Evolutionary conservation across 345 rosid genomes (phyloP).

Genomic region (Syzygium aqueum): DNA sequence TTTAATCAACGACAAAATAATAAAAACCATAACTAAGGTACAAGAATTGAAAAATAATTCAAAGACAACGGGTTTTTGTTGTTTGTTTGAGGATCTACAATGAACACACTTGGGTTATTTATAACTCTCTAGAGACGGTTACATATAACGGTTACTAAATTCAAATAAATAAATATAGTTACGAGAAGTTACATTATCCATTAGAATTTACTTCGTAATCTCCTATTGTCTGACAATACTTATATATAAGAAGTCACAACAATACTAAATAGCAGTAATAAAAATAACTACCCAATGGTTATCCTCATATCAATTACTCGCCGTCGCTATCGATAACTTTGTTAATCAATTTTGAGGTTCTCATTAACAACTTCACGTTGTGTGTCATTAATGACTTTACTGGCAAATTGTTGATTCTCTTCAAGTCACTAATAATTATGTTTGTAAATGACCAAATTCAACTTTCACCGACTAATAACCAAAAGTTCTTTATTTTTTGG

Average conservation of each 20-base stretch:
- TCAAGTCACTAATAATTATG: no score
- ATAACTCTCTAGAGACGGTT: not conserved
- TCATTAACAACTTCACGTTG: no score
- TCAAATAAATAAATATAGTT: not conserved
- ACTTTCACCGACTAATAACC: no score
- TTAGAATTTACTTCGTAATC: accelerated
- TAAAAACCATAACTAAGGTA: not conserved
- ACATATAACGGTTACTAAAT: not conserved
- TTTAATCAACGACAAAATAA: not conserved
- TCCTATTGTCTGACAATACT: not conserved
- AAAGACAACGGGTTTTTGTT: not conserved
- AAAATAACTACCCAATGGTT: no score
- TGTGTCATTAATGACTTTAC: no score
- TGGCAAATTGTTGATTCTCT: no score
- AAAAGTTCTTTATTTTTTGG: no score
- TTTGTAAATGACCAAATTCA: no score
- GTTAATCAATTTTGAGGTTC: no score
- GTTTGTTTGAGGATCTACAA: not conserved
- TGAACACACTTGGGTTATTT: not conserved
- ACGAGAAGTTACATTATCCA: not conserved
- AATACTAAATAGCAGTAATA: no score
- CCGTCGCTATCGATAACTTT: no score
- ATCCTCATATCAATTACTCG: no score
- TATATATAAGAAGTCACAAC: not conserved
- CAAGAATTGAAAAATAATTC: not conserved